Conservation (phyloP, 202 grass and related monocot genomes). For the Cymbopogon flexuosus region DNA sequence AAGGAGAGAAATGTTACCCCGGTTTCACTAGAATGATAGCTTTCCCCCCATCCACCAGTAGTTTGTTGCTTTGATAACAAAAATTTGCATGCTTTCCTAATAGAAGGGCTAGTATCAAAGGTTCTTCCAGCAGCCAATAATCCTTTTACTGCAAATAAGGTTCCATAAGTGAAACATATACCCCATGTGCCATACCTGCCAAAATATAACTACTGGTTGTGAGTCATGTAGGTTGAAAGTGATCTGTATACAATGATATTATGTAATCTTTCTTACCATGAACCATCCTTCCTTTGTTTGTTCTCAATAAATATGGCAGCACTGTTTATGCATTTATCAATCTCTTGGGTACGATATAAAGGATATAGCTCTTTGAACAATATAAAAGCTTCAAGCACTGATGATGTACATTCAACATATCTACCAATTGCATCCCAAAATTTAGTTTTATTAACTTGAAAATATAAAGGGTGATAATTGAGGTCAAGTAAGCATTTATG, state of each 20-base stretch:
- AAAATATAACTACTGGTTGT: background rate
- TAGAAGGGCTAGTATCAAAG: constrained; percentile 21
- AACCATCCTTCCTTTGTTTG: constrained; percentile 26
- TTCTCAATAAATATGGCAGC: constrained; percentile 27
- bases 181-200: constrained; percentile 29
- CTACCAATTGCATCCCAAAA: background rate
- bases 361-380: constrained; percentile 21
- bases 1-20: constrained; percentile 2
- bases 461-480: background rate
- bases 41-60: constrained; percentile 42
- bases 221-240: background rate
- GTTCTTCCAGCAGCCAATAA: constrained; percentile 26
- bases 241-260: background rate
- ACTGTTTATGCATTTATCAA: constrained; percentile 16
- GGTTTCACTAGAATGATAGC: constrained; percentile 35
- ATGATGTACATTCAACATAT: constrained; percentile 36
- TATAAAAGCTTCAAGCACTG: constrained; percentile 17
- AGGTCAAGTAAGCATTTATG: background rate
- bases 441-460: background rate
- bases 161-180: constrained; percentile 41
- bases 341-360: constrained; percentile 6
- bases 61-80: constrained; percentile 29
- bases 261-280: background rate
- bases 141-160: constrained; percentile 31
- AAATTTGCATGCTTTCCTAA: constrained; percentile 28